Evolutionary conservation across 2,329 filamentous ascomycete species (phyloP).

Genomic region (Penicillium fuscoglaucum): DNA sequence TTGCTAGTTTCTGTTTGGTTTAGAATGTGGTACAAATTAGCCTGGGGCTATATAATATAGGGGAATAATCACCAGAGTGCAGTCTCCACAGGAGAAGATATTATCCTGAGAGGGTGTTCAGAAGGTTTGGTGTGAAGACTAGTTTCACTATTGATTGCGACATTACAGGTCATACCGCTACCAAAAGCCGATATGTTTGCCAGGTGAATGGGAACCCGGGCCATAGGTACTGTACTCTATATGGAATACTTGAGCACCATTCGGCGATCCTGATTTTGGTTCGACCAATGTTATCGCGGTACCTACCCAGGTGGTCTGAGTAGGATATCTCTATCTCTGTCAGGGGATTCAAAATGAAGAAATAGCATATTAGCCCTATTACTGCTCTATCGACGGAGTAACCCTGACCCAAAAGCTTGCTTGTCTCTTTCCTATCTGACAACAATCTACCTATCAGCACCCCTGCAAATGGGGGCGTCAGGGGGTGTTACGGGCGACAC

Average conservation of each 20-base stretch:
- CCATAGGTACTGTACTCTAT: neutral
- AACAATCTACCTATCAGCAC: neutral
- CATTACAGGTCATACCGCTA: neutral
- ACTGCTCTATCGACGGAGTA: neutral
- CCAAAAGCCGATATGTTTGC: neutral
- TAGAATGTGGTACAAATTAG: no score
- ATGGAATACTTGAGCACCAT: neutral
- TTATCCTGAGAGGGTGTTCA: neutral
- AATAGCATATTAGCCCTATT: neutral
- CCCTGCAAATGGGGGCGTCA: neutral
- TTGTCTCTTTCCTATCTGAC: neutral
- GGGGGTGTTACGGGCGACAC: neutral
- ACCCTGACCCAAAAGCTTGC: neutral
- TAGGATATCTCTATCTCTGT: neutral
- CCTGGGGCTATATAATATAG: neutral
- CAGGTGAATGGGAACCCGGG: neutral
- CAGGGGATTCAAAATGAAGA: neutral
- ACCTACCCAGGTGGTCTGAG: no score
- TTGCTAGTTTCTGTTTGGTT: neutral
- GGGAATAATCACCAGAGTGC: neutral
- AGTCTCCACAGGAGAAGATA: neutral
- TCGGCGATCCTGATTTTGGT: neutral
- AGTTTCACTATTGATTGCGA: slow-evolving; percentile 1
- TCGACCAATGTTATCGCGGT: neutral
- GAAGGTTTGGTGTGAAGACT: neutral